Conservation (phyloP, 2,329 filamentous ascomycete species). For the Dryadomyces quercivorus region DNA sequence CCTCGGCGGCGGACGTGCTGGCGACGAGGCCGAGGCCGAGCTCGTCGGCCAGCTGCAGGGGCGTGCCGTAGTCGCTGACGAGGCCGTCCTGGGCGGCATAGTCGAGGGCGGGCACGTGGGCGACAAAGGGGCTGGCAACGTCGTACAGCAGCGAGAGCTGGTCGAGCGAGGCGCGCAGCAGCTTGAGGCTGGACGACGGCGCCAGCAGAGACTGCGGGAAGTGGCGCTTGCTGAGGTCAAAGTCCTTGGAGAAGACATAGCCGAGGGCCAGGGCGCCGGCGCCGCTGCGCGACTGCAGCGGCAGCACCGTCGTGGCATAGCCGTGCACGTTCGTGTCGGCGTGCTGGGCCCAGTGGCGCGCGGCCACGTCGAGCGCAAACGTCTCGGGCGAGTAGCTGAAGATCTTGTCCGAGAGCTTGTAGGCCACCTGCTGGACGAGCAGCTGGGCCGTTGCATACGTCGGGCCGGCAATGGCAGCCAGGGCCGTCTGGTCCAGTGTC, state of each 20-base stretch:
- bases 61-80: conserved; percentile 75
- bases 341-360: conserved; percentile 61
- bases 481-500: conserved; percentile 34
- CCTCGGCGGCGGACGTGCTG: conserved; percentile 77
- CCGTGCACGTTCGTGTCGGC: conserved; percentile 71
- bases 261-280: conserved; percentile 86
- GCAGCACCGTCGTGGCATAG: conserved; percentile 62
- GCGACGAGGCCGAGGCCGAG: conserved; percentile 77
- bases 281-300: conserved; percentile 77
- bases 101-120: conserved; percentile 84
- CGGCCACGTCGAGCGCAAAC: conserved; percentile 79
- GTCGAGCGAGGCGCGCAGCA: conserved; percentile 73
- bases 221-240: conserved; percentile 80
- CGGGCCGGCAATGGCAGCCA: conserved; percentile 62
- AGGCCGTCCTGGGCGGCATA: conserved; percentile 60
- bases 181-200: conserved; percentile 68
- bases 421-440: conserved; percentile 91
- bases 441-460: conserved; percentile 90
- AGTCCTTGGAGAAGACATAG: conserved; percentile 96
- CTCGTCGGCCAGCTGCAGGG: conserved; percentile 74
- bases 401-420: conserved; percentile 89
- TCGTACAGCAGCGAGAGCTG: conserved; percentile 86
- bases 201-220: conserved; percentile 86
- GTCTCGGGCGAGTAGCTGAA: conserved; percentile 93
- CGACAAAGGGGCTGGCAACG: conserved; percentile 84